Evolutionary conservation across 768 basidiomycete species (phyloP).

Genomic region (Multifurca ochricompacta): DNA sequence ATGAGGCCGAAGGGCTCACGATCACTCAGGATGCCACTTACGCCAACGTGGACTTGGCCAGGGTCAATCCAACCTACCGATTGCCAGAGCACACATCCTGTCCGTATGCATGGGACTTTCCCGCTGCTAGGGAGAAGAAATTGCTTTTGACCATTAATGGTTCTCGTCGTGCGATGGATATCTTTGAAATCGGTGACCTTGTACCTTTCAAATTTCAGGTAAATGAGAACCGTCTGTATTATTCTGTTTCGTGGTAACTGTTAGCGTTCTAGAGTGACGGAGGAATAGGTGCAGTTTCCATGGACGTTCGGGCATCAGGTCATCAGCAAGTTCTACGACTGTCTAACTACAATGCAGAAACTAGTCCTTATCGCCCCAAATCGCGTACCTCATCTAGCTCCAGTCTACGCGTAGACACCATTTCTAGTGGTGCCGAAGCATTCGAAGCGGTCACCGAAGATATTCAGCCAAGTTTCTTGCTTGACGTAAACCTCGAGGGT

Average conservation of each 20-base stretch:
- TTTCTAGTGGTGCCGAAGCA: slow-evolving; percentile 59
- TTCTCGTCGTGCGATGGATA: slow-evolving; percentile 63
- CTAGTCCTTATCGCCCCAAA: slow-evolving; percentile 81
- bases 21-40: slow-evolving; percentile 24
- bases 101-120: slow-evolving; percentile 90
- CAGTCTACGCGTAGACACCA: slow-evolving; percentile 57
- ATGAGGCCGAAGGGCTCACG: background rate
- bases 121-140: slow-evolving; percentile 76
- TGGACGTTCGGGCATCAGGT: slow-evolving; percentile 89
- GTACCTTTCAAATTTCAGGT: slow-evolving; percentile 84
- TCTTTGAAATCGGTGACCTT: slow-evolving; percentile 92
- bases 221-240: slow-evolving; percentile 23
- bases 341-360: slow-evolving; percentile 77
- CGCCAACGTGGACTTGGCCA: slow-evolving; percentile 40
- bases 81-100: slow-evolving; percentile 45
- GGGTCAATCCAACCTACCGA: slow-evolving; percentile 44
- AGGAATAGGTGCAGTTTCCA: slow-evolving; percentile 60
- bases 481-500: slow-evolving; percentile 76
- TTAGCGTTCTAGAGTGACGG: slow-evolving; percentile 38
- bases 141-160: slow-evolving; percentile 58
- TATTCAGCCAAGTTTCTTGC: slow-evolving; percentile 50
- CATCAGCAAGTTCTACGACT: slow-evolving; percentile 80
- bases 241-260: background rate
- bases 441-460: slow-evolving; percentile 86
- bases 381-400: slow-evolving; percentile 41